phyloP scores from a whole-genome alignment of 305 asterid species.

The Ruellia speciosa region DNA sequence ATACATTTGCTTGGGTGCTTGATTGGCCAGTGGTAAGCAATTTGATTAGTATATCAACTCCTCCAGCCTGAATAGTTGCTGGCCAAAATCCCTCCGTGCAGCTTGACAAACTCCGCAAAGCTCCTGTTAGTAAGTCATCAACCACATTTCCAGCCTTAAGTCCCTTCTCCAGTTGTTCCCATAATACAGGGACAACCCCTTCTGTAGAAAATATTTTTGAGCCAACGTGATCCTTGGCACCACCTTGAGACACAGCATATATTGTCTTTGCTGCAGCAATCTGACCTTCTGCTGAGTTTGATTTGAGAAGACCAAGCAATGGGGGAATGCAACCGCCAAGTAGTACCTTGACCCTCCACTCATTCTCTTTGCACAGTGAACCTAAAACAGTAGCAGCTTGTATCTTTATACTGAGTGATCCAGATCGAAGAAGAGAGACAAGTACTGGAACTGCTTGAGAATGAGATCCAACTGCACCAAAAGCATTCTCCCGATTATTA shows the following conservation, averaged over 20 bases:
- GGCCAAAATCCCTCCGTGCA: conserved; percentile 99
- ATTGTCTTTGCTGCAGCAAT: conserved; percentile 95
- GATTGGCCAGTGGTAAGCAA: conserved; percentile 78
- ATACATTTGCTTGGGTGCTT: conserved; percentile 89
- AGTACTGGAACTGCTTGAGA: conserved; percentile 99
- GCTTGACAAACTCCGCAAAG: conserved; percentile 76
- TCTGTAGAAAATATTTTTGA: conserved; percentile 96
- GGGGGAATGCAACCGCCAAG: conserved; percentile 99
- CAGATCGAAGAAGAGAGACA: conserved; percentile 82
- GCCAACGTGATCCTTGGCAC: conserved; percentile 91
- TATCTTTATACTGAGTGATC: conserved; percentile 80
- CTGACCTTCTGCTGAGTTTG: conserved; percentile 85
- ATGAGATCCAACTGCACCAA: conserved; percentile 97
- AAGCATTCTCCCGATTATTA: conserved; percentile 78
- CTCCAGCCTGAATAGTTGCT: conserved; percentile 75
- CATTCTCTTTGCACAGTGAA: conserved; percentile 94
- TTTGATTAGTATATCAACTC: conserved; percentile 84
- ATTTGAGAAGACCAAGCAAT: conserved; percentile 93
- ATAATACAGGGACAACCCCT: conserved; percentile 93
- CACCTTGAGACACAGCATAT: conserved; percentile 96
- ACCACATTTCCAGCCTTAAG: conserved; percentile 80
- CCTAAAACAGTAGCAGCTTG: conserved; percentile 91
- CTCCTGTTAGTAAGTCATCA: conserved; percentile 83
- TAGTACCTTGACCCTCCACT: conserved; percentile 83
- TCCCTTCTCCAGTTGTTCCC: conserved; percentile 90